A percentile compares a stretch with the other conserved stretches of the same genome.
These are phyloP conservation scores for Dalbergia oliveri DNA, from an alignment of 306 rosid genomes.

Conservation along the genomic window DNA sequence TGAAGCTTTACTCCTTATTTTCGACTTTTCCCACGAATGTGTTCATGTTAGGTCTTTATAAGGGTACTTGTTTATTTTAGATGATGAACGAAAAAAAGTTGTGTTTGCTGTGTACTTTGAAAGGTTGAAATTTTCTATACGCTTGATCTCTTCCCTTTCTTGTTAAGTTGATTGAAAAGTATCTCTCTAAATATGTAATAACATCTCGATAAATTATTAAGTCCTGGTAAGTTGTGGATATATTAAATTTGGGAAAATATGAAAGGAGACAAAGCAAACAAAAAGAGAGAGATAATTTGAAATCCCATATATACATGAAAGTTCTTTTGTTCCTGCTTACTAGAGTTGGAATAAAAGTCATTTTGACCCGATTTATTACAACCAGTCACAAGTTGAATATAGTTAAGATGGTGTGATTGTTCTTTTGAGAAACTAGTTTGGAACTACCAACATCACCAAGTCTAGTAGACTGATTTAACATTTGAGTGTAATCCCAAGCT, in stretches of 20 bases:
- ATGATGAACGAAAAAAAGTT: background rate
- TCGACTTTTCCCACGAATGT: background rate
- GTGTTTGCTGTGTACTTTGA: background rate
- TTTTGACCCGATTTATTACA: background rate
- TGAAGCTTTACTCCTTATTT: background rate
- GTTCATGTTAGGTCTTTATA: background rate
- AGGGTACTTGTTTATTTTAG: background rate
- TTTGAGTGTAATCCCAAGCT: background rate
- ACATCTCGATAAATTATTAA: too few relatives aligned
- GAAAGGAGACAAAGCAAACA: too few relatives aligned
- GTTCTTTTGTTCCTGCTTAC: background rate
- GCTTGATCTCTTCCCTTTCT: too few relatives aligned
- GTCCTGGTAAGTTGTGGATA: too few relatives aligned
- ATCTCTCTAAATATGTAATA: too few relatives aligned
- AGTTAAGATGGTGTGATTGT: background rate
- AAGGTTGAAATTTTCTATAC: background rate
- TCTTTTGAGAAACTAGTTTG: background rate
- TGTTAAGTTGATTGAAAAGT: too few relatives aligned
- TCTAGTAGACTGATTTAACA: background rate
- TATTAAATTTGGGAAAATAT: too few relatives aligned
- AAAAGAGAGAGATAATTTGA: too few relatives aligned
- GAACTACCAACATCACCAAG: too few relatives aligned
- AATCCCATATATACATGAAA: too few relatives aligned
- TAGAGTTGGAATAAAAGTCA: background rate
- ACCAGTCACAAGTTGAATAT: background rate